A percentile compares a stretch with the other conserved stretches of the same genome.
These are phyloP conservation scores for Aspergillus novoparasiticus DNA, from an alignment of 2,329 filamentous ascomycete genomes.

Conservation along the genomic window DNA sequence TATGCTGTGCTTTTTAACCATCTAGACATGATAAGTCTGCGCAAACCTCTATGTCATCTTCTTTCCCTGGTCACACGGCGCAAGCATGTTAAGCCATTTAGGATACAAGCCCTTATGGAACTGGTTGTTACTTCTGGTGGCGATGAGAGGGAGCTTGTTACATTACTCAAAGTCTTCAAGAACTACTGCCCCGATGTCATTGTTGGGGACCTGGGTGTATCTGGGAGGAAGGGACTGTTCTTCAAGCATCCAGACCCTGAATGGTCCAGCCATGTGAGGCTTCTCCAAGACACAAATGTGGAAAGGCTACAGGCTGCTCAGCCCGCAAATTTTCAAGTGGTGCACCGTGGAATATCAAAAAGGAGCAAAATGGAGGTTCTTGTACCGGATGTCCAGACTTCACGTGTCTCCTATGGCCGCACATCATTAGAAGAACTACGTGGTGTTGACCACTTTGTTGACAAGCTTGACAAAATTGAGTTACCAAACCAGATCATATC, in stretches of 20 bases:
- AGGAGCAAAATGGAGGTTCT: constrained; percentile 54
- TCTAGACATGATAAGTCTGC: constrained; percentile 76
- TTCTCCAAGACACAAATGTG: constrained; percentile 64
- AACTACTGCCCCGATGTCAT: constrained; percentile 91
- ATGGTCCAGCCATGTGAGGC: constrained; percentile 70
- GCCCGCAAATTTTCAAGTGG: constrained; percentile 65
- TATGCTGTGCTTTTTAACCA: constrained; percentile 80
- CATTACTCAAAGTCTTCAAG: constrained; percentile 79
- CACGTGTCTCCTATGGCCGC: constrained; percentile 65
- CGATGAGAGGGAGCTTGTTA: constrained; percentile 73
- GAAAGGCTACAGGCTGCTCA: constrained; percentile 45
- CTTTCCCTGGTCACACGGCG: constrained; percentile 77
- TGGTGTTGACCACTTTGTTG: constrained; percentile 68
- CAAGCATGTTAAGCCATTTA: constrained; percentile 79
- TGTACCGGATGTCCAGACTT: constrained; percentile 73
- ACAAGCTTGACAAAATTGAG: constrained; percentile 75
- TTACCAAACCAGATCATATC: constrained; percentile 80
- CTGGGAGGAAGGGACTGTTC: constrained; percentile 37
- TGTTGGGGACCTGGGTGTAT: constrained; percentile 64
- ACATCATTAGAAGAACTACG: constrained; percentile 74
- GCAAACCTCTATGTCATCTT: constrained; percentile 72
- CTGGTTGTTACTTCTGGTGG: constrained; percentile 54
- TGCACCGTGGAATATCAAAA: constrained; percentile 55
- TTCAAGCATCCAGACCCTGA: constrained; percentile 70
- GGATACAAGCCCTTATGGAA: constrained; percentile 72